Evolutionary conservation across 1,284 basidiomycete genomes (phyloP).

Genomic region (Takashimella tepidaria): DNA sequence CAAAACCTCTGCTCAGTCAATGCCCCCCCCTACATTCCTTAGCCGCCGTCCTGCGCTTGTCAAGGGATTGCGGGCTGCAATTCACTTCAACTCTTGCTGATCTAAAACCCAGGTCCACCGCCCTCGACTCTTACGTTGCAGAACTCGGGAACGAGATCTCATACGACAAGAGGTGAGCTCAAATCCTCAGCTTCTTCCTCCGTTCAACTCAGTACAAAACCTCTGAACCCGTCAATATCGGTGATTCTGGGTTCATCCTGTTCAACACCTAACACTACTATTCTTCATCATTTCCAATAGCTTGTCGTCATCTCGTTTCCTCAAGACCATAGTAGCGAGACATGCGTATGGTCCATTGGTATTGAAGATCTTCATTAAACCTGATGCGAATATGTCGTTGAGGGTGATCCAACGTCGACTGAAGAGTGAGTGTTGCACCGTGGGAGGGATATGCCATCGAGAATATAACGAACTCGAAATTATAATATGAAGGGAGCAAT

Average conservation of each 20-base stretch:
- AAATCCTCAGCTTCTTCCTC: too few species aligned
- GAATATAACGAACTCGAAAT: too few species aligned
- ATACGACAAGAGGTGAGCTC: conserved; percentile 77
- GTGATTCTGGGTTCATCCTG: neutral
- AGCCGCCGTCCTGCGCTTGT: too few species aligned
- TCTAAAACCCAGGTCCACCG: conserved; percentile 52
- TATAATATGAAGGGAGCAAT: too few species aligned
- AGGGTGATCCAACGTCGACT: conserved; percentile 63
- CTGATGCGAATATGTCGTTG: conserved; percentile 65
- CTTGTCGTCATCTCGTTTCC: conserved; percentile 75
- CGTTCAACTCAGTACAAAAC: too few species aligned
- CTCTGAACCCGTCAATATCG: neutral
- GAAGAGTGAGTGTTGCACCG: conserved; percentile 56
- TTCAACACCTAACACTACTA: neutral
- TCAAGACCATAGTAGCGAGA: conserved; percentile 81
- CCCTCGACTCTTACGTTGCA: conserved; percentile 80
- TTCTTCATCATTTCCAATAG: conserved; percentile 49
- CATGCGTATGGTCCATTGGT: conserved; percentile 67
- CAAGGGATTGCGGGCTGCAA: too few species aligned
- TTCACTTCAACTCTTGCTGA: too few species aligned
- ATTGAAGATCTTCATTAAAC: conserved; percentile 77
- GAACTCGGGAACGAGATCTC: conserved; percentile 79
- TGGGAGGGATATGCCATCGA: too few species aligned
- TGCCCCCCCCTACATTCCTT: too few species aligned
- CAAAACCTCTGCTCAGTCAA: too few species aligned